Base-by-base conservation (phyloP, 2,329 filamentous ascomycete genomes). In the Curvularia spicifera region DNA sequence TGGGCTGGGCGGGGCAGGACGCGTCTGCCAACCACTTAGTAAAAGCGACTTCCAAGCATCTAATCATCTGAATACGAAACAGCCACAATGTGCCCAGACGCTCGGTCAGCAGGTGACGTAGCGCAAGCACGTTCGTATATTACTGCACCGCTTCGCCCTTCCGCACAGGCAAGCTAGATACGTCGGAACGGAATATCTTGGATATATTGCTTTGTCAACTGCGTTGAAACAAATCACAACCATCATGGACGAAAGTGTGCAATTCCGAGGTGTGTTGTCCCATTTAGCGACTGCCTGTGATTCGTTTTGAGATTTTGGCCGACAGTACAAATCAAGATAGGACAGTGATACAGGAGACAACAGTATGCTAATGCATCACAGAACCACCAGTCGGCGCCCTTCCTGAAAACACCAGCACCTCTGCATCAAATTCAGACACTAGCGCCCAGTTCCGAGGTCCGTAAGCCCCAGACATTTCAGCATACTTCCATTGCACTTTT, bases 91-190 rank as follows among this genome's bases (percentile, higher is more conserved):
- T 33, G 42, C 51, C 42, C 22, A 44, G 31, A 31, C 29, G 57
- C 47, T 24, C 51, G n/a, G 55, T 61, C 43, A 61, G 57, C 60
- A 28, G 29, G 53, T 63, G 60, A 63, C 60, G 60, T 63, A 58
- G 57, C 35, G 43, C 44, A 18, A 48, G 35, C 22, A 6, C 9
- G 28, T 18, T 26, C 56, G 33, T 59, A 59, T 59, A 59, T 59
- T 10, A 52, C 15, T 13, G 40, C 42, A 40, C 46, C 20, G 26
- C 28, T 39, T 26, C 35, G 20, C 22, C 26, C 13, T 22, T n/a
- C 29, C 37, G 37, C 37, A 26, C 43, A 44, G 28, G 24, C 45
- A 50, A 33, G 22, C 20, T n/a, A 20, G 31, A 50, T 18, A 35
- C 51, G 40, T 22, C 33, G 45, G 28, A 54, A 24, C 22, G 28